Evolutionary conservation across 768 basidiomycete genomes (phyloP), one percentile per base, ranked within the genome.

Genomic region (Dioszegia hungarica): DNA sequence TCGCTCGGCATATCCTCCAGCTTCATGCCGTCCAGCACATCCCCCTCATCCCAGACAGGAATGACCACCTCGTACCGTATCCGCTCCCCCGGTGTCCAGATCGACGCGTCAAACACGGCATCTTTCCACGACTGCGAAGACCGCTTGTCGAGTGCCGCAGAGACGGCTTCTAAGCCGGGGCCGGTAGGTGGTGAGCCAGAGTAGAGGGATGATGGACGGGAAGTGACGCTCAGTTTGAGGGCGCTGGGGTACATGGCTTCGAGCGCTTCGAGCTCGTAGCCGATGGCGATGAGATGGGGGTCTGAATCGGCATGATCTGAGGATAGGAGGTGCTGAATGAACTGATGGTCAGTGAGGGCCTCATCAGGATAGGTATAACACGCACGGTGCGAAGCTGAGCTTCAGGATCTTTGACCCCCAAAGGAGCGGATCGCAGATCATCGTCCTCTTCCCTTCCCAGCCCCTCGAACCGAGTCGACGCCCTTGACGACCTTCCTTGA

Each of bases 191-290:
- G 11, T n/a, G 57, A 51, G 9, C 58, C 12, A 11, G 45, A 25
- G 43, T 52, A 34, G 1, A 63, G 43, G 17, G 62, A 61, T 3
- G 67, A n/a, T 11, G 68, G 65, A 5, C 70, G 51, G 8, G 70
- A 69, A 9, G 65, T 45, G 25, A 59, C 49, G 19, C 54, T 57
- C 6, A 72, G 61, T 34, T 61, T 61, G 53, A 69, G 58, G 1
- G 61, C 41, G 1, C 38, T 52, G 12, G 68, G 59, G 54, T 72
- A 72, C 51, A 74, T 74, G 2, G 73, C 70, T 3, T 64, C 27
- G 5, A 74, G 66, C n/a, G 70, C 68, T 60, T 74, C 73, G 25
- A 74, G 64, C 54, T 74, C 73, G 62, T 70, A 70, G 12, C 73
- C 73, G 50, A 74, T 68, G 1, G 70, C 66, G 11, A 57, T 31